Evolutionary conservation across 2,329 filamentous ascomycete species (phyloP).

Genomic region (Aspergillus carbonarius): DNA sequence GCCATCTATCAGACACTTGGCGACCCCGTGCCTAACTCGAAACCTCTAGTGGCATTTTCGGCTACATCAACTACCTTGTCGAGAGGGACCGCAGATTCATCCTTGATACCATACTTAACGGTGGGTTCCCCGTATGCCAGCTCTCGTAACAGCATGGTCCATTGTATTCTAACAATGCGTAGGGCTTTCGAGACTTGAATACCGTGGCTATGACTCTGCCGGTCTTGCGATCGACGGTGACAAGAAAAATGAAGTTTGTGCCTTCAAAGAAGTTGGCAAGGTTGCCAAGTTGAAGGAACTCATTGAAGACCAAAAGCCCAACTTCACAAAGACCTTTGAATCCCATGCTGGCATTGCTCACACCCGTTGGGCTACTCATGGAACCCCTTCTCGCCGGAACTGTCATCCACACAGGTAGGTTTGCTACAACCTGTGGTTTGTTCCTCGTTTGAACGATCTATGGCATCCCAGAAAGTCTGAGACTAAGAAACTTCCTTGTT

Average conservation of each 20-base stretch:
- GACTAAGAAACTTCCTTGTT: neutral
- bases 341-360: conserved; percentile 98
- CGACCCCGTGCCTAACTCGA: conserved; percentile 14
- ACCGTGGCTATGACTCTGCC: conserved; percentile 97
- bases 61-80: conserved; percentile 98
- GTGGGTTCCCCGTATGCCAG: conserved; percentile 52
- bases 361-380: conserved; percentile 98
- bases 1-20: neutral
- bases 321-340: conserved; percentile 91
- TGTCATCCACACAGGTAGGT: conserved; percentile 96
- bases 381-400: conserved; percentile 87
- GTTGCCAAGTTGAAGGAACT: conserved; percentile 94
- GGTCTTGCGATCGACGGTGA: conserved; percentile 94
- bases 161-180: conserved; percentile 14
- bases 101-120: conserved; percentile 93
- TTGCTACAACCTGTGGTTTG: neutral
- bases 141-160: neutral
- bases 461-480: neutral
- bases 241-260: conserved; percentile 97
- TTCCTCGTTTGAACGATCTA: neutral
- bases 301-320: conserved; percentile 77
- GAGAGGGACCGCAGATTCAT: conserved; percentile 98
- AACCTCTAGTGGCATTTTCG: conserved; percentile 55
- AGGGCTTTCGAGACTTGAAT: conserved; percentile 95
- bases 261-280: conserved; percentile 99